Evolutionary conservation across 345 rosid genomes (phyloP).

Genomic region (Pugionium cornutum): DNA sequence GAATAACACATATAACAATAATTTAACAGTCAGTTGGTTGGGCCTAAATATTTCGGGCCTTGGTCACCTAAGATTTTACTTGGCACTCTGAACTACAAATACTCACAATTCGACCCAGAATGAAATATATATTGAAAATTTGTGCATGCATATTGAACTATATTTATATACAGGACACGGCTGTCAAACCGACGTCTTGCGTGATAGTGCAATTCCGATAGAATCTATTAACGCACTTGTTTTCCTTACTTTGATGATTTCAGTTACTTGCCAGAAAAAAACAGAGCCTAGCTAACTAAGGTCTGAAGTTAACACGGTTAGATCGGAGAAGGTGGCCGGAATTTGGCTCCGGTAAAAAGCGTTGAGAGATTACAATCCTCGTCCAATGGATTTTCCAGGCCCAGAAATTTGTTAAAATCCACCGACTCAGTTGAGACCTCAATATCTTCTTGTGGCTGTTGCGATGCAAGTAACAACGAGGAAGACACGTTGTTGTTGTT

Average conservation of each 20-base stretch:
- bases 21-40: background rate
- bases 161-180: no score
- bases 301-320: slow-evolving; percentile 12
- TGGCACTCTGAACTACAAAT: background rate
- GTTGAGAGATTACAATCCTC: slow-evolving; percentile 46
- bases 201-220: slow-evolving; percentile 1
- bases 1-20: no score
- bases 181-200: slow-evolving; percentile 11
- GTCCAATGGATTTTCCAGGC: slow-evolving; percentile 33
- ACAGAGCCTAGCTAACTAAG: background rate
- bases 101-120: background rate
- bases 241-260: background rate
- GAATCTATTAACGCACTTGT: background rate
- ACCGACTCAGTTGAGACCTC: slow-evolving; percentile 11
- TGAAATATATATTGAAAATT: no score
- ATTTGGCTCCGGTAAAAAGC: slow-evolving; percentile 46
- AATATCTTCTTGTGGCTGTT: slow-evolving; percentile 14
- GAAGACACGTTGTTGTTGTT: slow-evolving; percentile 34
- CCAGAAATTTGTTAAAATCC: slow-evolving; percentile 24
- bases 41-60: slow-evolving; percentile 5
- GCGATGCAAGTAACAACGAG: slow-evolving; percentile 31
- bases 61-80: background rate
- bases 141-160: no score
- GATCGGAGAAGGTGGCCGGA: slow-evolving; percentile 38
- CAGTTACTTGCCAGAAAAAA: background rate